Evolutionary conservation across 1,284 basidiomycete species (phyloP).

Genomic region (Xerocomus amazonicus): DNA sequence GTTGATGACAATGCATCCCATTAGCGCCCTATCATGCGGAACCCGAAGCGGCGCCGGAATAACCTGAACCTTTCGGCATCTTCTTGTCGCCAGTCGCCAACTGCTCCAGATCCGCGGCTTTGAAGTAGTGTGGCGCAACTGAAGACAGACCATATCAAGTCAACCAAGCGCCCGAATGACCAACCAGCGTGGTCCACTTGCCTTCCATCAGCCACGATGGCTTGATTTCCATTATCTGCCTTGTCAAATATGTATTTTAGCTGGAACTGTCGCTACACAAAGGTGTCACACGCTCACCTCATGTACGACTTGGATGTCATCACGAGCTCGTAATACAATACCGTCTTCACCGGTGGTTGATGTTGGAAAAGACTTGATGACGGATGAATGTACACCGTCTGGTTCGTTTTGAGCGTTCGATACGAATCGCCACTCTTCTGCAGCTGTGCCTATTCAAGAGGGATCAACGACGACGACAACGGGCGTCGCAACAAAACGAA

Average conservation of each 20-base stretch:
- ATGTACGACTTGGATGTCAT: conserved; percentile 87
- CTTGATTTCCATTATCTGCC: conserved; percentile 98
- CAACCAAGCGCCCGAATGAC: neutral
- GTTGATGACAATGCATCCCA: no score
- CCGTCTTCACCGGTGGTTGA: conserved; percentile 87
- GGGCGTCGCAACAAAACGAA: neutral
- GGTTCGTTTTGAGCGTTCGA: conserved; percentile 90
- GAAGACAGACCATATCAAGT: conserved; percentile 4
- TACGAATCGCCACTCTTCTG: conserved; percentile 93
- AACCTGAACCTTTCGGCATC: conserved; percentile 70
- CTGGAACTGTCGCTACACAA: no score
- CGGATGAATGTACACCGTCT: conserved; percentile 95
- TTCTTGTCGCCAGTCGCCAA: conserved; percentile 81
- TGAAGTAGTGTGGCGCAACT: conserved; percentile 96
- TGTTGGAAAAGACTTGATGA: conserved; percentile 93
- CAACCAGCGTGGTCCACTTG: conserved; percentile 33
- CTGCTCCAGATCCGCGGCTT: conserved; percentile 82
- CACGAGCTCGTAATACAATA: conserved; percentile 94
- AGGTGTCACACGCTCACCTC: conserved; percentile 40
- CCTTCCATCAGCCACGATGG: conserved; percentile 91
- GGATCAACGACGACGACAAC: neutral
- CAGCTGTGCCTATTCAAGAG: conserved; percentile 61
- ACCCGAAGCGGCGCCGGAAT: conserved; percentile 24
- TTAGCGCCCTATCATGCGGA: conserved; percentile 8
- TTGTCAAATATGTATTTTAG: conserved; percentile 35